Percentiles rank a stretch among this genome's conserved stretches.
Conservation (phyloP, 2,329 filamentous ascomycete genomes). For the Lasiodiplodia gonubiensis region DNA sequence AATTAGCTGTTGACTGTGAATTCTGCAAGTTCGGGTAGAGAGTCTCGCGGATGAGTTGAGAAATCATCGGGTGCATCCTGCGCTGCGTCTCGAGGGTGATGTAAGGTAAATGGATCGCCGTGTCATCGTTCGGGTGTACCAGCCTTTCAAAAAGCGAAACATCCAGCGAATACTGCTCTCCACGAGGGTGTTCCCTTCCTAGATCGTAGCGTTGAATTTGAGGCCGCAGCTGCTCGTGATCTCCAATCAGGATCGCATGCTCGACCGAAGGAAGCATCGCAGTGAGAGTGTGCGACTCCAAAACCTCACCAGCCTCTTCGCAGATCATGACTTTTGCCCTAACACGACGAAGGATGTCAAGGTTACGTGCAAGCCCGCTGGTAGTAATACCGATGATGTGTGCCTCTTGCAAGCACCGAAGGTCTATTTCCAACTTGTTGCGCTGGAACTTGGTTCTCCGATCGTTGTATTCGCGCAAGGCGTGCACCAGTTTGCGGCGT, state of each 20-base stretch:
- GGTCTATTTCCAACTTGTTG: conserved; percentile 14
- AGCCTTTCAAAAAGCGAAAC: conserved; percentile 67
- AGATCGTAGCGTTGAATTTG: conserved; percentile 63
- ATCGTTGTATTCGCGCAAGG: neutral
- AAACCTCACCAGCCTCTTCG: conserved; percentile 72
- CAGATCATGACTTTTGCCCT: conserved; percentile 65
- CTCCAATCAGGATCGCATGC: conserved; percentile 68
- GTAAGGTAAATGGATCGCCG: conserved; percentile 27
- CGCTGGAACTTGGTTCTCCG: neutral
- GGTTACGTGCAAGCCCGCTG: conserved; percentile 62
- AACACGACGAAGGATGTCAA: conserved; percentile 57
- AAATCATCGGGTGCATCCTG: conserved; percentile 69
- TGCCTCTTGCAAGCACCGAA: conserved; percentile 43
- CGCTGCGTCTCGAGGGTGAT: conserved; percentile 61
- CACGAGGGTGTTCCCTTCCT: conserved; percentile 56
- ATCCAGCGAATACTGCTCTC: conserved; percentile 61
- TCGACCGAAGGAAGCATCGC: conserved; percentile 65
- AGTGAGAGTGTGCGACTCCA: conserved; percentile 67
- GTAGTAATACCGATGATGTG: conserved; percentile 67
- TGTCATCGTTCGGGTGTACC: conserved; percentile 36
- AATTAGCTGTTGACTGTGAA: conserved; percentile 42
- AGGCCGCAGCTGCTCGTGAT: conserved; percentile 67
- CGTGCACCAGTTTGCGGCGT: neutral
- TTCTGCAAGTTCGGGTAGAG: conserved; percentile 65
- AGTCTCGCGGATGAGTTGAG: conserved; percentile 61